Conservation (phyloP, 257 asterid species). For the Solanum dulcamara region DNA sequence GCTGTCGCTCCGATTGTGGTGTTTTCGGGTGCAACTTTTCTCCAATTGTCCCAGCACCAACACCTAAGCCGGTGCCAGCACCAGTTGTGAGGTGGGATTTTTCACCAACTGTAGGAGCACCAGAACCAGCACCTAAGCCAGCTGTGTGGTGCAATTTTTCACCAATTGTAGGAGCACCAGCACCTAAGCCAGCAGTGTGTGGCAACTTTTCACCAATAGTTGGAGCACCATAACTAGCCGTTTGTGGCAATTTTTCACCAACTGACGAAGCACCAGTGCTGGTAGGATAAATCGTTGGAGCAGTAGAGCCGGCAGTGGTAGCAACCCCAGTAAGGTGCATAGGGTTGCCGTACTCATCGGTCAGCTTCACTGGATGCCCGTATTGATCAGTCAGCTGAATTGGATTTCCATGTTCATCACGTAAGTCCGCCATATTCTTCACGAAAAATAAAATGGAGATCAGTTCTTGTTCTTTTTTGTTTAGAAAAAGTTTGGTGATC, state of each 20-base stretch:
- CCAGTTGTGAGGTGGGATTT: not conserved
- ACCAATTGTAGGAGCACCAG: not conserved
- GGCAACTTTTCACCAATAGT: not conserved
- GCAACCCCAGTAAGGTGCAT: slow-evolving; percentile 71
- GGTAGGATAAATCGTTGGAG: not conserved
- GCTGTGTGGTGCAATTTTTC: not conserved
- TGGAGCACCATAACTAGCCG: not conserved
- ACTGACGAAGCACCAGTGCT: not conserved
- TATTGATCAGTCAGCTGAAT: slow-evolving; percentile 58
- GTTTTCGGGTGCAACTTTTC: not conserved
- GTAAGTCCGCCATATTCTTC: slow-evolving; percentile 22
- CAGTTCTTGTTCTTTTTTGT: not conserved
- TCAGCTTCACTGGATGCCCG: slow-evolving; percentile 54
- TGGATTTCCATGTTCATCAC: slow-evolving; percentile 80
- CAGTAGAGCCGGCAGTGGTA: slow-evolving; percentile 1
- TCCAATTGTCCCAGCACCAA: not conserved
- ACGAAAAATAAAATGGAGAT: not conserved
- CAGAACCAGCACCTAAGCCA: not conserved
- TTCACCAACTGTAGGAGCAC: not conserved
- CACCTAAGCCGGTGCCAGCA: not conserved
- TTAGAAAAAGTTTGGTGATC: not conserved
- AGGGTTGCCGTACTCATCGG: slow-evolving; percentile 70
- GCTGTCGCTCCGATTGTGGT: not conserved
- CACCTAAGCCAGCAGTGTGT: not conserved
- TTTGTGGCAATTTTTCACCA: not conserved